Evolutionary conservation across 2,329 filamentous ascomycete species (phyloP), one percentile per base, ranked within the genome.

Genomic region (Pestalotiopsis sp.): DNA sequence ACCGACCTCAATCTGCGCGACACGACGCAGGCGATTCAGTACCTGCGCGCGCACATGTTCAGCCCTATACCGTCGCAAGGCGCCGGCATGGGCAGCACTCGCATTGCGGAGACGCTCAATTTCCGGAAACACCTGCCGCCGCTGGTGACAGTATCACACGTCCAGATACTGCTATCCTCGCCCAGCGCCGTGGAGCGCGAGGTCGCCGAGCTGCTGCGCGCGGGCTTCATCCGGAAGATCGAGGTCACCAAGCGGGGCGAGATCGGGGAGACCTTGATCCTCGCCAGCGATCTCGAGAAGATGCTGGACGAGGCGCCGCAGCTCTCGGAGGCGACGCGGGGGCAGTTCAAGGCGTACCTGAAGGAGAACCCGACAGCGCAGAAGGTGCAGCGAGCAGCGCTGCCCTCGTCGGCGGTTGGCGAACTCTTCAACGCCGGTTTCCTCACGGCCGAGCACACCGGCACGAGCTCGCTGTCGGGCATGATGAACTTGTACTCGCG

Each of bases 141-240:
- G 0, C 82, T 93, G 25, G 88, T 92, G 4, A 91, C 89, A 0
- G 78, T 90, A 23, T 86, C 89, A 1, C 92, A 94, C 76, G 77
- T 94, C 6, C 87, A 91, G 70, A 87, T 90, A 1, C 79, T 93
- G 2, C 83, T 92, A 59, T 80, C 79, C 11, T 89, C 87, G 2
- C 88, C 91, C 1, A 92, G 91, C 0, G 83, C 81, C 1, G 88
- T 89, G 1, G 92, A 94, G 78, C 83, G 92, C 60, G 91, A 93
- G 76, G 84, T 92, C 23, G 90, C 87, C 3, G 85, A 89, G 73
- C 82, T 93, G 45, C 78, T 87, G 20, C 81, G 83, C 13, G 82
- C 81, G 12, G 91, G 91, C 0, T 80, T 85, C 4, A 69, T 93
- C 60, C 82, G 90, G 57, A 88, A 88, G 75, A 82, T 94, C 12